A percentile compares a stretch with the other conserved stretches of the same genome.
phyloP scores from a whole-genome alignment of 169 alveolate species.

The Amoebophrya sp. region DNA sequence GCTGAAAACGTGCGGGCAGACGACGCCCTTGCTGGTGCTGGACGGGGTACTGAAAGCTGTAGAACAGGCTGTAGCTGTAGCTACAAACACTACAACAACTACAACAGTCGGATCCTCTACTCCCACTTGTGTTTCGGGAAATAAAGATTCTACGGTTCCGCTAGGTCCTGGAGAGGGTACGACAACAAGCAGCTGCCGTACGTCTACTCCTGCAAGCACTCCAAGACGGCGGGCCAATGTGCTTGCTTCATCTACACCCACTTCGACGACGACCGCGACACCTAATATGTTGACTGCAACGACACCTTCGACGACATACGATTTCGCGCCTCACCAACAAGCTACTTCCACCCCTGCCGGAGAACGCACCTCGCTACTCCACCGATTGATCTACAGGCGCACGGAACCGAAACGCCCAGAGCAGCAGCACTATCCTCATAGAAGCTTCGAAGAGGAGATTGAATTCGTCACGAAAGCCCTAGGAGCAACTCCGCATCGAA shows the following conservation, averaged over 20 bases:
- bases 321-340: neutral
- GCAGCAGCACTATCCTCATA: conserved; percentile 37
- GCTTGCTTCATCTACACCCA: too few species aligned
- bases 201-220: too few species aligned
- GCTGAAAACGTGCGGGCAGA: conserved; percentile 43
- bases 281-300: too few species aligned
- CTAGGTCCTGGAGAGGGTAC: neutral
- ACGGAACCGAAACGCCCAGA: conserved; percentile 23
- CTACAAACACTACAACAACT: neutral
- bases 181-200: too few species aligned
- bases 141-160: neutral
- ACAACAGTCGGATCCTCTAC: neutral
- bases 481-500: neutral
- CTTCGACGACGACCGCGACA: too few species aligned
- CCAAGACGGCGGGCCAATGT: too few species aligned
- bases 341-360: neutral
- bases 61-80: neutral
- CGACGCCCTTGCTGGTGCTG: conserved; percentile 39
- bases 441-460: conserved; percentile 31
- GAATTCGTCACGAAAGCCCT: neutral
- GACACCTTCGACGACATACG: neutral
- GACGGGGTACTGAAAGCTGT: too few species aligned
- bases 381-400: conserved; percentile 34
- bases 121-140: neutral
- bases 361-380: neutral